Evolutionary conservation across 345 rosid species (phyloP).

Genomic region (Toxicodendron radicans): DNA sequence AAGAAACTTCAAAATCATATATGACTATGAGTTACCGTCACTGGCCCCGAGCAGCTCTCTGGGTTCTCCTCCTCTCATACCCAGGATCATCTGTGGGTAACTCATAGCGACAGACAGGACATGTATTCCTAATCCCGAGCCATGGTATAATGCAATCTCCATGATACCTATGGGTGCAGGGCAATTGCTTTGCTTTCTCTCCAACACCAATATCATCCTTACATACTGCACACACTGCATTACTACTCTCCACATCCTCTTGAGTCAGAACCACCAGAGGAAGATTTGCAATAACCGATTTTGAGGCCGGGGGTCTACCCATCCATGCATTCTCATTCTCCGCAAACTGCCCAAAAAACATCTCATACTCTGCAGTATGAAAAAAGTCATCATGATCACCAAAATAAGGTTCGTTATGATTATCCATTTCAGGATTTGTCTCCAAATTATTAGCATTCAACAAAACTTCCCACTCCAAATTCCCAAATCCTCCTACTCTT

Average conservation of each 20-base stretch:
- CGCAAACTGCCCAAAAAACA: slow-evolving; percentile 75
- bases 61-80: slow-evolving; percentile 55
- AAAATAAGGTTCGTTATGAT: slow-evolving; percentile 42
- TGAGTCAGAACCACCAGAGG: slow-evolving; percentile 45
- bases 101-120: slow-evolving; percentile 90
- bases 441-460: slow-evolving; percentile 65
- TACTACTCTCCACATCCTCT: slow-evolving; percentile 47
- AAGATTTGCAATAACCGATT: slow-evolving; percentile 58
- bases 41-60: slow-evolving; percentile 28
- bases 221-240: slow-evolving; percentile 73
- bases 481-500: slow-evolving; percentile 48
- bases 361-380: slow-evolving; percentile 65
- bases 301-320: slow-evolving; percentile 74
- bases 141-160: slow-evolving; percentile 84
- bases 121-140: slow-evolving; percentile 84
- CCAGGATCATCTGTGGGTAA: slow-evolving; percentile 81
- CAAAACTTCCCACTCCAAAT: slow-evolving; percentile 80
- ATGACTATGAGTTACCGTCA: slow-evolving; percentile 30
- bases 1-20: slow-evolving; percentile 27
- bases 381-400: slow-evolving; percentile 58
- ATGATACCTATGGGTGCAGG: slow-evolving; percentile 80
- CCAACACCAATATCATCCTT: slow-evolving; percentile 67
- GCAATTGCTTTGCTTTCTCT: slow-evolving; percentile 70
- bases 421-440: slow-evolving; percentile 44
- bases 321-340: slow-evolving; percentile 59